phyloP scores from a whole-genome alignment of 805 yeast genomes.

The Nakazawaea anatomiae region DNA sequence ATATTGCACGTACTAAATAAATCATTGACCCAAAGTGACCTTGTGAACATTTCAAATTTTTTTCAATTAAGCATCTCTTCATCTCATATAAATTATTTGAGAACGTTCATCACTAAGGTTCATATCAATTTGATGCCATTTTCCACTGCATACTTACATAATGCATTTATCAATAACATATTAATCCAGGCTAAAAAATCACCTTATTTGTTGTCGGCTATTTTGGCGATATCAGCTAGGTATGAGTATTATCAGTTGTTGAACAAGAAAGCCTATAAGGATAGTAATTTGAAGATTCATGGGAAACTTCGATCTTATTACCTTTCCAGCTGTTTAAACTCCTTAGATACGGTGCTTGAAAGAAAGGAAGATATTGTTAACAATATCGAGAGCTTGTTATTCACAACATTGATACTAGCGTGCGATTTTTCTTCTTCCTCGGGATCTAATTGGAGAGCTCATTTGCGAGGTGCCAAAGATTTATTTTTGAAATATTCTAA shows the following conservation, averaged over 20 bases:
- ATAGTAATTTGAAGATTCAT: slow-evolving; percentile 30
- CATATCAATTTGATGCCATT: slow-evolving; percentile 30
- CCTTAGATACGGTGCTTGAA: slow-evolving; percentile 47
- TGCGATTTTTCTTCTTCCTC: slow-evolving; percentile 55
- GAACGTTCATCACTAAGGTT: slow-evolving; percentile 26
- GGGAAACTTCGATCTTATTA: slow-evolving; percentile 56
- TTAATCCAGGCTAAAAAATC: slow-evolving; percentile 35
- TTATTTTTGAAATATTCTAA: slow-evolving; percentile 44
- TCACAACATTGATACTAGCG: slow-evolving; percentile 65
- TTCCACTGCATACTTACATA: slow-evolving; percentile 25
- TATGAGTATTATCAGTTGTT: slow-evolving; percentile 28
- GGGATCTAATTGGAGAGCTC: slow-evolving; percentile 63
- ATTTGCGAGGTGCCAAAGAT: slow-evolving; percentile 63
- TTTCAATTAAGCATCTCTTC: slow-evolving; percentile 25
- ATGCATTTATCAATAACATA: slow-evolving; percentile 26
- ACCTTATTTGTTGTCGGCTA: slow-evolving; percentile 61
- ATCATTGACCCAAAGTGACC: slow-evolving; percentile 20
- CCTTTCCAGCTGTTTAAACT: slow-evolving; percentile 56
- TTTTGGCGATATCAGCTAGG: slow-evolving; percentile 68
- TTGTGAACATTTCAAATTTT: slow-evolving; percentile 21
- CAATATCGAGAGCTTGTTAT: slow-evolving; percentile 62
- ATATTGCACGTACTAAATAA: slow-evolving; percentile 18
- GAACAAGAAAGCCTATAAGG: slow-evolving; percentile 11
- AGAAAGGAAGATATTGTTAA: slow-evolving; percentile 33
- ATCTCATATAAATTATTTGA: slow-evolving; percentile 25